These are phyloP conservation scores for Filobasidium wieringae DNA, from an alignment of 768 basidiomycete genomes.

Conservation along the genomic window DNA sequence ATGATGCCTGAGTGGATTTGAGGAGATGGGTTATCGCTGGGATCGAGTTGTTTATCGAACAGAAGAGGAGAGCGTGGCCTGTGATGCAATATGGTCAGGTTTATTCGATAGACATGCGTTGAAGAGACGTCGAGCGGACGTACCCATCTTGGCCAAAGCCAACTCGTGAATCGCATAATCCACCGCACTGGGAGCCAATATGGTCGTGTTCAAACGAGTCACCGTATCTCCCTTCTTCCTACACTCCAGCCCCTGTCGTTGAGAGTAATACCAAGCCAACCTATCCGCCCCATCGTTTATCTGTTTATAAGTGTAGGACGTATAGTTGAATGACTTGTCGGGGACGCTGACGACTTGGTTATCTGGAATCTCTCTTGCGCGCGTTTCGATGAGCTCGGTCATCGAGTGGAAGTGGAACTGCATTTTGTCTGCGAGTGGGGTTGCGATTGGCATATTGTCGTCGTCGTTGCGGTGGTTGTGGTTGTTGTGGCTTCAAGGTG, in stretches of 20 bases:
- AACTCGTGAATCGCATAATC: conserved; percentile 8
- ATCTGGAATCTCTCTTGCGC: neutral
- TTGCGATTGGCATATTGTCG: conserved; percentile 6
- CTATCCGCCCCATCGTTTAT: conserved; percentile 1
- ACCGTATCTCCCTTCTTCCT: neutral
- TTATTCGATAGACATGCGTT: neutral
- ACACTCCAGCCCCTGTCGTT: neutral
- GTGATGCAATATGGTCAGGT: neutral
- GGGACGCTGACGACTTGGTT: conserved; percentile 4
- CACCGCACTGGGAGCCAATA: conserved; percentile 4
- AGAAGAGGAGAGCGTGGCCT: conserved; percentile 6
- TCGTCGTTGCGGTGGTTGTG: no score
- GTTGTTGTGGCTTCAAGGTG: no score
- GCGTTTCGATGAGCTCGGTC: conserved; percentile 3
- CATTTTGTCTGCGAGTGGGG: neutral
- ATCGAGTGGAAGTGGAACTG: conserved; percentile 5
- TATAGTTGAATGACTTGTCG: conserved; percentile 3
- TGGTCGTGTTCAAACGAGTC: conserved; percentile 1
- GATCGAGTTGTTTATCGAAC: neutral
- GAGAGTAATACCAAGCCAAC: conserved; percentile 8
- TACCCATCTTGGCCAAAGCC: conserved; percentile 9
- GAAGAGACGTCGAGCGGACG: neutral
- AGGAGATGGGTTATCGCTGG: neutral
- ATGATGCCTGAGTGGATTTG: conserved; percentile 4
- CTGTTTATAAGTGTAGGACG: neutral